These are phyloP conservation scores for Diatrype stigma DNA, from an alignment of 2,329 filamentous ascomycete species.

Conservation along the genomic window DNA sequence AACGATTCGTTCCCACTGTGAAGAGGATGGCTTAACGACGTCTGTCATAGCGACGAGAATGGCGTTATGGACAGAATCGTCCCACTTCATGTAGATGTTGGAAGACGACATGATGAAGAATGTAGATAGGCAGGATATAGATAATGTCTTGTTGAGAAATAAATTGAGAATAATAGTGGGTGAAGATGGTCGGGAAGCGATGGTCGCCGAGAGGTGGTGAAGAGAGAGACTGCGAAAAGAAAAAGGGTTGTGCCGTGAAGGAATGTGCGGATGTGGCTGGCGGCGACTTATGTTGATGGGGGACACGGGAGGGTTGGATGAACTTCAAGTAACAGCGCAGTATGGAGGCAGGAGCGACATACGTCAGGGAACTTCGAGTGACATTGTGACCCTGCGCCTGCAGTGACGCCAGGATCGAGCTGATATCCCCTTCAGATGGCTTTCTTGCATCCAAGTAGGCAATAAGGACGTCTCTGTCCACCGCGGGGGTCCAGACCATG, in stretches of 20 bases:
- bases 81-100: constrained; percentile 32
- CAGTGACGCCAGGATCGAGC: constrained; percentile 4
- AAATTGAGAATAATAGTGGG: no score
- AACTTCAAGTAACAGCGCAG: no score
- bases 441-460: not conserved
- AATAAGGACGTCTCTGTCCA: constrained; percentile 10
- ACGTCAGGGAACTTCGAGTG: constrained; percentile 10
- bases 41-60: constrained; percentile 39
- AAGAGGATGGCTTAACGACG: constrained; percentile 27
- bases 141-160: no score
- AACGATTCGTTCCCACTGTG: constrained; percentile 25
- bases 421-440: constrained; percentile 4
- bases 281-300: no score
- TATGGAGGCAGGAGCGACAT: not conserved
- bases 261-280: no score
- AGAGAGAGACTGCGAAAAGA: no score
- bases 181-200: no score
- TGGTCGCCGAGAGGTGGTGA: no score
- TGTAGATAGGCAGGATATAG: constrained; percentile 1
- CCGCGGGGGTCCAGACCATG: constrained; percentile 8
- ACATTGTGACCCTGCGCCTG: constrained; percentile 7
- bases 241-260: no score
- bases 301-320: no score
- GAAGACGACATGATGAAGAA: constrained; percentile 5
- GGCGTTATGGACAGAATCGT: constrained; percentile 37